These are phyloP conservation scores for Xylaria grammica DNA, from an alignment of 495 filamentous ascomycete genomes.

Conservation along the genomic window DNA sequence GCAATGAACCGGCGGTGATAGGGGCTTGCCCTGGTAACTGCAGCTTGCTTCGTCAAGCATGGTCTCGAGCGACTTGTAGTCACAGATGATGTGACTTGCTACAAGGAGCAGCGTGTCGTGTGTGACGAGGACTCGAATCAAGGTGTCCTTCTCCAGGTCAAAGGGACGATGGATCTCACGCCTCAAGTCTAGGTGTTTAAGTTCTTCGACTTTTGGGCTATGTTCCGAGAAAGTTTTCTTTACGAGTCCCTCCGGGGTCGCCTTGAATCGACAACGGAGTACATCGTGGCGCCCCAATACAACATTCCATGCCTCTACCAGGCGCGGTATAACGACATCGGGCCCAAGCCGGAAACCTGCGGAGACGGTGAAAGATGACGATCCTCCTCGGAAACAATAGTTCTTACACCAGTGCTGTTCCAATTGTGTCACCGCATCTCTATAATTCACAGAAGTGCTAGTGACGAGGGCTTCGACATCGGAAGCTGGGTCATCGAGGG, in stretches of 20 bases:
- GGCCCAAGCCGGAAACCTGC: not conserved
- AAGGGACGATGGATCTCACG: slow-evolving; percentile 28
- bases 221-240: not conserved
- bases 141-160: slow-evolving; percentile 17
- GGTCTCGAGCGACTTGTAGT: slow-evolving; percentile 32
- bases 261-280: not conserved
- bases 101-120: slow-evolving; percentile 24
- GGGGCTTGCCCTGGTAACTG: slow-evolving; percentile 15
- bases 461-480: not conserved
- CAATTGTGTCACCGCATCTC: slow-evolving; percentile 12
- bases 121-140: slow-evolving; percentile 31
- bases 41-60: slow-evolving; percentile 30
- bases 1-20: not conserved
- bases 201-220: not conserved
- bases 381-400: not conserved
- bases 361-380: slow-evolving; percentile 16
- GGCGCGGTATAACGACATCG: not conserved
- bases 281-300: not conserved
- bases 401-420: not conserved
- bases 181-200: slow-evolving; percentile 16
- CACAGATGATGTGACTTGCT: slow-evolving; percentile 39
- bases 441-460: no score
- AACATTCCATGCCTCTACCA: not conserved
- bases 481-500: not conserved
- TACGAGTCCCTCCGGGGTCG: no score